phyloP scores from a whole-genome alignment of 1,284 basidiomycete species.

The Rhizoctonia solani region DNA sequence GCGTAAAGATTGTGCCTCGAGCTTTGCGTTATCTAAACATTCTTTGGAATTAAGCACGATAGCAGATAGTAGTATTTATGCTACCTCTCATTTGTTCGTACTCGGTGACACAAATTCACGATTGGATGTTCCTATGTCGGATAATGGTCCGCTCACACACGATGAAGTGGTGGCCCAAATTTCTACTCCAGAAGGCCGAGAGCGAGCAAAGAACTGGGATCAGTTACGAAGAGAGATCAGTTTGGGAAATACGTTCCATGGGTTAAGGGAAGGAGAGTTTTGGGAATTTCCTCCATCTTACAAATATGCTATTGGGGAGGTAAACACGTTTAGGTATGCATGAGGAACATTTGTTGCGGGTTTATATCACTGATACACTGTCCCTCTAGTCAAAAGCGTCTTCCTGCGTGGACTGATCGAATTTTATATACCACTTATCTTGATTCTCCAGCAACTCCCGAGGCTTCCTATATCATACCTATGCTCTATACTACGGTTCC shows the following conservation, averaged over 20 bases:
- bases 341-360: constrained; percentile 18
- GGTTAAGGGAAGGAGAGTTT: constrained; percentile 80
- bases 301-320: constrained; percentile 79
- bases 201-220: constrained; percentile 73
- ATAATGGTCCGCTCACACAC: background rate
- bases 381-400: constrained; percentile 63
- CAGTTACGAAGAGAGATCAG: constrained; percentile 69
- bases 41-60: background rate
- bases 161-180: constrained; percentile 7
- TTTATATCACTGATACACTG: background rate
- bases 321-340: constrained; percentile 74
- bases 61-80: constrained; percentile 65
- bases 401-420: constrained; percentile 94
- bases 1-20: constrained; percentile 3
- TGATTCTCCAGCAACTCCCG: constrained; percentile 61
- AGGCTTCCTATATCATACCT: constrained; percentile 61
- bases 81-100: constrained; percentile 83
- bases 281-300: constrained; percentile 87
- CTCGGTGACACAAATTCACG: constrained; percentile 92
- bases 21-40: background rate
- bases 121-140: constrained; percentile 56
- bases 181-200: constrained; percentile 52
- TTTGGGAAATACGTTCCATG: constrained; percentile 67
- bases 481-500: constrained; percentile 74
- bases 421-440: constrained; percentile 83